Conservation (phyloP, 2,329 filamentous ascomycete genomes). For the Diaporthe ampelina region DNA sequence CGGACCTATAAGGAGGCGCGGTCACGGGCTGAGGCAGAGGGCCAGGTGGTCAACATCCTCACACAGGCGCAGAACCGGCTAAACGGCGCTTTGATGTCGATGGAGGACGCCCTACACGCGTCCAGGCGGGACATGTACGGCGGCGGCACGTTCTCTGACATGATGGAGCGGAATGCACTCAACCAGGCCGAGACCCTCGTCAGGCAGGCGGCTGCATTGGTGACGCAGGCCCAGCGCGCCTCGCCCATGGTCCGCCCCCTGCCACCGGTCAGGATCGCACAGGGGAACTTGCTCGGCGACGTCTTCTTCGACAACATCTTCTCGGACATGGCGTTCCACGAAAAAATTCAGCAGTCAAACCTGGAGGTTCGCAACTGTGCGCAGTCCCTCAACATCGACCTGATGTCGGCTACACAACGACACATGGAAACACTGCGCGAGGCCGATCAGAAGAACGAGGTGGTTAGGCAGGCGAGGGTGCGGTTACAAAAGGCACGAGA, state of each 20-base stretch:
- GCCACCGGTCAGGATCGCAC: conserved; percentile 57
- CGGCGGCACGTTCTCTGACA: conserved; percentile 61
- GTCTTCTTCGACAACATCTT: conserved; percentile 70
- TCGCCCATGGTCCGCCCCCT: conserved; percentile 56
- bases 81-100: conserved; percentile 51
- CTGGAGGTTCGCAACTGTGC: conserved; percentile 53
- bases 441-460: conserved; percentile 48
- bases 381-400: conserved; percentile 50
- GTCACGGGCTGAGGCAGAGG: conserved; percentile 55
- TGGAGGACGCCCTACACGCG: conserved; percentile 58
- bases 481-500: conserved; percentile 61
- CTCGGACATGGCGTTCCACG: conserved; percentile 65
- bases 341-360: conserved; percentile 62
- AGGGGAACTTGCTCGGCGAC: conserved; percentile 62
- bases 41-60: conserved; percentile 57
- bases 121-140: conserved; percentile 64
- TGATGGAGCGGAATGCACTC: conserved; percentile 68
- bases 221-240: conserved; percentile 56
- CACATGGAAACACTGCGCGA: conserved; percentile 49
- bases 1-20: conserved; percentile 55
- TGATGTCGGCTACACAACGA: conserved; percentile 50
- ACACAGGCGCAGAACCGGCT: conserved; percentile 55
- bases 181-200: conserved; percentile 60
- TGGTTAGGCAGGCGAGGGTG: conserved; percentile 52
- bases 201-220: conserved; percentile 55